phyloP scores from a whole-genome alignment of 169 alveolate species.

The Perkinsus olseni region DNA sequence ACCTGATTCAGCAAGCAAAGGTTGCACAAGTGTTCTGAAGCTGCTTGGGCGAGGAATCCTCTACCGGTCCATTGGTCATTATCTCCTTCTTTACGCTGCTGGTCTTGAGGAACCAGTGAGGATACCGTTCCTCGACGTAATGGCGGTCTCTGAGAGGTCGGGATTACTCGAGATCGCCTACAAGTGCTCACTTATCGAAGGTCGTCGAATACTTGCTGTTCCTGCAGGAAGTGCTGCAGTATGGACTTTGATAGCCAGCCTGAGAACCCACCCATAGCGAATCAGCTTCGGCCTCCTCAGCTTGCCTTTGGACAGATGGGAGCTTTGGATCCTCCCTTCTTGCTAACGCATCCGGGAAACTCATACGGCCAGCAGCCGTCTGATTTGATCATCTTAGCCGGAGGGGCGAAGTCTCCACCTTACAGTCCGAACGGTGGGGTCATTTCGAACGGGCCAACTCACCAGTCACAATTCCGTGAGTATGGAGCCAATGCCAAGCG shows the following conservation, averaged over 20 bases:
- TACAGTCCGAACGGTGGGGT: no score
- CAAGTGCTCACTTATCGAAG: not conserved
- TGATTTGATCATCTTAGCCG: constrained; percentile 7
- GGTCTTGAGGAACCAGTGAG: constrained; percentile 7
- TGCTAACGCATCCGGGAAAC: constrained; percentile 26
- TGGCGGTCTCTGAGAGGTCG: not conserved
- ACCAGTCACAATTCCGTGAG: not conserved
- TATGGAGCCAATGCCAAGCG: constrained; percentile 39
- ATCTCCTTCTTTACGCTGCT: constrained; percentile 16
- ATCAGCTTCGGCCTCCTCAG: not conserved
- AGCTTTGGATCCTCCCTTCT: not conserved
- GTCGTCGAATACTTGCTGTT: not conserved
- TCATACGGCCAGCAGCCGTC: constrained; percentile 39
- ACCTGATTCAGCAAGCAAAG: constrained; percentile 4
- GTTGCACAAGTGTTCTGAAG: not conserved
- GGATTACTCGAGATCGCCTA: not conserved
- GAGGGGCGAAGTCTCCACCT: not conserved
- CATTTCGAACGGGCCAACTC: not conserved
- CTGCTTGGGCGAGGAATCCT: not conserved
- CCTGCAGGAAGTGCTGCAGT: not conserved
- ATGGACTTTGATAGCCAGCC: no score
- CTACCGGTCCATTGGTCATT: not conserved
- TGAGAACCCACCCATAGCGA: not conserved
- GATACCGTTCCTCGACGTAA: not conserved
- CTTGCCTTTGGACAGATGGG: not conserved